Conservation (phyloP, 2,329 filamentous ascomycete genomes). For the Ceratocystis variospora region DNA sequence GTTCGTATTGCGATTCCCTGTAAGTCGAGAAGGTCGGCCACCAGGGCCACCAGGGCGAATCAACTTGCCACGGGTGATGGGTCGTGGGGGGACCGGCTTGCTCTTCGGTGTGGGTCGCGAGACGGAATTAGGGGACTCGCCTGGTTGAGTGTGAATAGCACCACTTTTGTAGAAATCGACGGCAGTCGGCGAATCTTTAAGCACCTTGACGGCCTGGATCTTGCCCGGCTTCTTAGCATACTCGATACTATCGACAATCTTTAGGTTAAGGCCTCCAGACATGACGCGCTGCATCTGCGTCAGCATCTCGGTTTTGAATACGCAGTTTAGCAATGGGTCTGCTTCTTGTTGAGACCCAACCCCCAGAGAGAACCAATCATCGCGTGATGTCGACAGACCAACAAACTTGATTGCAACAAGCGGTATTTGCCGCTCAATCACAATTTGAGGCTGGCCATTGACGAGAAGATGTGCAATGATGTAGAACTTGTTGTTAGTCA, state of each 20-base stretch:
- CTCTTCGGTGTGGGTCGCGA: slow-evolving; percentile 77
- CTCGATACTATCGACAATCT: slow-evolving; percentile 72
- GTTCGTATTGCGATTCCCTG: slow-evolving; percentile 35
- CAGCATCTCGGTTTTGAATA: slow-evolving; percentile 95
- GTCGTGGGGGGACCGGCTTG: slow-evolving; percentile 73
- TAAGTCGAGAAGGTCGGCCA: slow-evolving; percentile 62
- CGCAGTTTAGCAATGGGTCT: slow-evolving; percentile 83
- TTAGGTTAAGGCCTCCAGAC: slow-evolving; percentile 66
- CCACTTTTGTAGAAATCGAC: slow-evolving; percentile 91
- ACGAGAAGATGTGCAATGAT: slow-evolving; percentile 73
- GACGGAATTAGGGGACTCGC: slow-evolving; percentile 68
- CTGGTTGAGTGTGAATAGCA: slow-evolving; percentile 70
- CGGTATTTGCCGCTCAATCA: slow-evolving; percentile 67
- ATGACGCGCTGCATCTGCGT: slow-evolving; percentile 75
- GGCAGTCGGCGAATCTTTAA: slow-evolving; percentile 67
- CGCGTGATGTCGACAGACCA: slow-evolving; percentile 63
- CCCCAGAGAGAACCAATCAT: slow-evolving; percentile 94
- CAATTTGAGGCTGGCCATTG: slow-evolving; percentile 69
- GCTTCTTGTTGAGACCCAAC: slow-evolving; percentile 82
- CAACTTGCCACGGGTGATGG: slow-evolving; percentile 85
- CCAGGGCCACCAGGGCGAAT: slow-evolving; percentile 81
- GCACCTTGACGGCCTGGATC: slow-evolving; percentile 70
- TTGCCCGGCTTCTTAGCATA: slow-evolving; percentile 98
- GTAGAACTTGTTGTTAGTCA: slow-evolving; percentile 79
- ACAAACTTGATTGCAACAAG: slow-evolving; percentile 82